These are phyloP conservation scores for Spiraea crenata DNA, from an alignment of 331 rosid genomes.

Conservation along the genomic window DNA sequence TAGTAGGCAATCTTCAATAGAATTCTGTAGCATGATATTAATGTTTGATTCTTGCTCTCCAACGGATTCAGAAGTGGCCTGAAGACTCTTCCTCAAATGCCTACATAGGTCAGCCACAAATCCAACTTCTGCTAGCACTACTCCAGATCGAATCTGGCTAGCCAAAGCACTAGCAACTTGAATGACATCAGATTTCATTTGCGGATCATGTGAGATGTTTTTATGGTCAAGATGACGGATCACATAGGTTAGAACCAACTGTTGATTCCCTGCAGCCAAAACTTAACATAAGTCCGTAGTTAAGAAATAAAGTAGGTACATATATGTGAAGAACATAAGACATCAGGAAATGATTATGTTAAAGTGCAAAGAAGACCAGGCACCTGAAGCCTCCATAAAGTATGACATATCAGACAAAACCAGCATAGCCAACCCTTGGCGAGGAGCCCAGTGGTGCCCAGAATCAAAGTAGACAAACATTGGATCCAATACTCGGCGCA, in stretches of 20 bases:
- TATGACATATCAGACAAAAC: slow-evolving; percentile 79
- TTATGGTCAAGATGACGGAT: slow-evolving; percentile 98
- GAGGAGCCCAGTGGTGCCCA: slow-evolving; percentile 75
- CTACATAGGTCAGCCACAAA: slow-evolving; percentile 87
- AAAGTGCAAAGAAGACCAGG: slow-evolving; percentile 20
- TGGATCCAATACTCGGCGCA: slow-evolving; percentile 91
- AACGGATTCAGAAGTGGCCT: slow-evolving; percentile 67
- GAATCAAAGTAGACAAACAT: slow-evolving; percentile 84
- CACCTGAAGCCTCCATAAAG: slow-evolving; percentile 77
- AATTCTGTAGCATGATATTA: slow-evolving; percentile 73
- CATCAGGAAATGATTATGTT: not conserved
- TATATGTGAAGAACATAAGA: slow-evolving; percentile 3
- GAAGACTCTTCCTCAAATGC: slow-evolving; percentile 98
- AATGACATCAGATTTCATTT: slow-evolving; percentile 65
- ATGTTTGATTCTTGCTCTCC: slow-evolving; percentile 76
- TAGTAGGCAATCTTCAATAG: slow-evolving; percentile 81
- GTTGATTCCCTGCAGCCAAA: slow-evolving; percentile 66
- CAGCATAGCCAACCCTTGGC: slow-evolving; percentile 68
- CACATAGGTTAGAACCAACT: slow-evolving; percentile 62
- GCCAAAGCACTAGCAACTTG: slow-evolving; percentile 77
- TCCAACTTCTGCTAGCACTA: slow-evolving; percentile 73
- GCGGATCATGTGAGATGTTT: slow-evolving; percentile 70
- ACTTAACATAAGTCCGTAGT: not conserved
- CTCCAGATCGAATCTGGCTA: slow-evolving; percentile 70
- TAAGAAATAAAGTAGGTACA: not conserved